phyloP scores from a whole-genome alignment of 768 basidiomycete species.

The Leccinum disarticulatum region DNA sequence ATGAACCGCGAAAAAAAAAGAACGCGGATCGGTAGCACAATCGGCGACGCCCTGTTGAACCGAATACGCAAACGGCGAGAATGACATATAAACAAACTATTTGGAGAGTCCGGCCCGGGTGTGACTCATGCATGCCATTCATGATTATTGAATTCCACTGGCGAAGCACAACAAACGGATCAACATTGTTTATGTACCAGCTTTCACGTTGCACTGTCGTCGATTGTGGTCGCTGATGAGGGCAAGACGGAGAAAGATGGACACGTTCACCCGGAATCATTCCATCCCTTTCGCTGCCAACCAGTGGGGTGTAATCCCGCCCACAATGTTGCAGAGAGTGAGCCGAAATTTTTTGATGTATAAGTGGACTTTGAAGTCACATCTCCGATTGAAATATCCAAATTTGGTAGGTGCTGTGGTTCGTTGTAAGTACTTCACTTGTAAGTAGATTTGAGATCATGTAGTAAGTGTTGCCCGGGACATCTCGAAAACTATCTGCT shows the following conservation, averaged over 20 bases:
- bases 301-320: no score
- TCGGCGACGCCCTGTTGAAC: neutral
- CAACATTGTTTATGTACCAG: neutral
- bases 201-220: neutral
- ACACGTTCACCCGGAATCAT: no score
- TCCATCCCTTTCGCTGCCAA: no score
- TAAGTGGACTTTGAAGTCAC: no score
- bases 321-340: no score
- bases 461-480: no score
- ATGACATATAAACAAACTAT: neutral
- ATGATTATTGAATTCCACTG: neutral
- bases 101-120: neutral
- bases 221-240: neutral
- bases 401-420: no score
- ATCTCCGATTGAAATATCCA: no score
- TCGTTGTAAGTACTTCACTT: no score
- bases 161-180: neutral
- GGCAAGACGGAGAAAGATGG: neutral
- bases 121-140: neutral
- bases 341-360: no score
- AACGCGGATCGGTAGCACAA: neutral
- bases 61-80: neutral
- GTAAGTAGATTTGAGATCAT: no score
- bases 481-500: no score
- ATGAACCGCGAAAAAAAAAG: constrained; percentile 4